These are phyloP conservation scores for Przewalskia tangutica DNA, from an alignment of 257 asterid genomes.

Conservation along the genomic window DNA sequence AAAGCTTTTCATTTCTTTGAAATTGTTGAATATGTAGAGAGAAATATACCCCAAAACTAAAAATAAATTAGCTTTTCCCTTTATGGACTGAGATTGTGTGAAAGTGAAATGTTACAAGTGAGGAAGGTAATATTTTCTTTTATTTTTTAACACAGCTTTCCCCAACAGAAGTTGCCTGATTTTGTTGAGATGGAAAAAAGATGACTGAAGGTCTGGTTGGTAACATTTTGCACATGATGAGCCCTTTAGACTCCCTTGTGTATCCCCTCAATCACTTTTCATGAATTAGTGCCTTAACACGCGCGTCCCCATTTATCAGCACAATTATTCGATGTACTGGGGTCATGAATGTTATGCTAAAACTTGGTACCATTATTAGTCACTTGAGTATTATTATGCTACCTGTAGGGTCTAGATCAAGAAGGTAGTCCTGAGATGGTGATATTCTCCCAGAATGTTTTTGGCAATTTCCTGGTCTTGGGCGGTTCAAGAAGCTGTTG, in stretches of 20 bases:
- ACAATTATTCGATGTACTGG: not conserved
- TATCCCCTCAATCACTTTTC: not conserved
- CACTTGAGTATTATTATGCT: not conserved
- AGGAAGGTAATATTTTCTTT: not conserved
- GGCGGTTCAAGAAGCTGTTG: not conserved
- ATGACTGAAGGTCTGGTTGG: not conserved
- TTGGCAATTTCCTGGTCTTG: not conserved
- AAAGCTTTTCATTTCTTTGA: not conserved
- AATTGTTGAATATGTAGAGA: not conserved
- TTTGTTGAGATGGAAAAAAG: not conserved
- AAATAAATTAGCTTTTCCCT: not conserved
- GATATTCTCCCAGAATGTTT: not conserved
- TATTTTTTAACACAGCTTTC: not conserved
- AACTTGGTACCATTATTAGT: not conserved
- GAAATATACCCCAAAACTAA: not conserved
- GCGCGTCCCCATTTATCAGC: not conserved
- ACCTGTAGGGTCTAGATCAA: constrained; percentile 4
- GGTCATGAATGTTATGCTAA: not conserved
- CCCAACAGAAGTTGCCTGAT: not conserved
- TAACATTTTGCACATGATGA: not conserved
- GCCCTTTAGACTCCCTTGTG: not conserved
- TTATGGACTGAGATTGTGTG: not conserved
- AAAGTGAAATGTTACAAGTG: not conserved
- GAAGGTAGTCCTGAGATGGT: not conserved
- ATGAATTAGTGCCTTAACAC: not conserved